Base-by-base conservation (phyloP, 768 basidiomycete species). In the Mycena rosella region DNA sequence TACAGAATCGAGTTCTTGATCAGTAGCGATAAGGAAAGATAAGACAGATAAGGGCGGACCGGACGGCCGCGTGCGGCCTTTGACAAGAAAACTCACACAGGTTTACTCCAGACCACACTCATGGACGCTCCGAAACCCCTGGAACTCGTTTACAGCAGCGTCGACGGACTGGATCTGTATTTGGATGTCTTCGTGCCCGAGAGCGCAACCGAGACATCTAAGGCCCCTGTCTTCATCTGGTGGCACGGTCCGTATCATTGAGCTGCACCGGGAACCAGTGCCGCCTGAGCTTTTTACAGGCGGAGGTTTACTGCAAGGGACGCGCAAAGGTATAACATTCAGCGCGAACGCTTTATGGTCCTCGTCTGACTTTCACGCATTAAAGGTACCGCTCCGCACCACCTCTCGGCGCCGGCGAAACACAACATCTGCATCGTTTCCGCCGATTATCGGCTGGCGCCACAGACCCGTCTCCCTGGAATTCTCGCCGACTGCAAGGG, bases 361-460 rank as follows among this genome's bases (percentile, higher is more conserved):
- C 56, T 5, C 36, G 30, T 63, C 47, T 57, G 48, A 60, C 51
- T 2, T 24, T 42, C 24, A 15, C 36, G 30, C 22, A n/a, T n/a
- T 40, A 40, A 10, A 82, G 80, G 65, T 18, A 56, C 78, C 2
- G 68, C 77, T n/a, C 80, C 82, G 1, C 82, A 83, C 59, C 79
- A 80, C 64, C 74, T 78, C 20, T 53, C 58, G 3, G 78, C 81
- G 5, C 79, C 80, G 3, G 68, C 70, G 6, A 77, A 71, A 32
- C 75, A 81, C 66, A 74, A 76, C 48, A 52, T 80, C 55, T 78
- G 77, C 58, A 47, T 82, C 20, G 68, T 80, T 32, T 80, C 78
- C 24, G 70, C 76, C 14, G 81, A 81, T 67, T 82, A 82, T 53
- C 78, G 80, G 2, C 78, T 81, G 24, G 79, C 81, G 6, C 79